These are phyloP conservation scores for Cenchrus americanus DNA, from an alignment of 176 grass and related monocot species.

Conservation along the genomic window DNA sequence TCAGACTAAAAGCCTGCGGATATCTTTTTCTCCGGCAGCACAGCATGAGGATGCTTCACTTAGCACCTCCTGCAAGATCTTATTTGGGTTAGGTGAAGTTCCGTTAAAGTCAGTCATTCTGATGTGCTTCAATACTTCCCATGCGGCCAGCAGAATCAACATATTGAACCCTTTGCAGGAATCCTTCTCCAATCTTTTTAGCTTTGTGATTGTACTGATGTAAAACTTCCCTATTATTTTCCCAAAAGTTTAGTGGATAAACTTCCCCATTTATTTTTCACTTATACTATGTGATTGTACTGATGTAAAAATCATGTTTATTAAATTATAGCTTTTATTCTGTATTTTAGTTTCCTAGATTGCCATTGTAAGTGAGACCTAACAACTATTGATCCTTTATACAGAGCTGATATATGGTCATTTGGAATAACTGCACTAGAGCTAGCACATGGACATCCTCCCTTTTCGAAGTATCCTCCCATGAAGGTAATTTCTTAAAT, in stretches of 20 bases:
- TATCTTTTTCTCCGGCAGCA: too few species aligned
- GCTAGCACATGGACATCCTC: slow-evolving; percentile 96
- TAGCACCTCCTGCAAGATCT: too few species aligned
- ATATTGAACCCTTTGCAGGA: too few species aligned
- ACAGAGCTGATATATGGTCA: slow-evolving; percentile 99
- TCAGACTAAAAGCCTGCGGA: too few species aligned
- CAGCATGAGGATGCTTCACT: too few species aligned
- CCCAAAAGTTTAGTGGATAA: background rate
- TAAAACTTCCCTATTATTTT: too few species aligned
- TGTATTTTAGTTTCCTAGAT: slow-evolving; percentile 23
- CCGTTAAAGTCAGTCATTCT: too few species aligned
- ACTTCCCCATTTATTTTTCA: background rate
- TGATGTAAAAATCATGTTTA: background rate
- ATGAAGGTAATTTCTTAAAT: too few species aligned
- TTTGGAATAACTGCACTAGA: slow-evolving; percentile 99
- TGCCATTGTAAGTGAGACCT: slow-evolving; percentile 3
- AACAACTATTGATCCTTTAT: slow-evolving; percentile 13
- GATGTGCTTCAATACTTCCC: too few species aligned
- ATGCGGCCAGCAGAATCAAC: too few species aligned
- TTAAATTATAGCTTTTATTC: background rate
- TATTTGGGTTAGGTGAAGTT: too few species aligned
- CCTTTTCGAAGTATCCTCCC: slow-evolving; percentile 98
- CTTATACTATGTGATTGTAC: background rate
- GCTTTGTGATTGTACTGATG: background rate
- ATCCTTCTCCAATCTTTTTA: too few species aligned